A percentile compares a stretch with the other conserved stretches of the same genome.
phyloP scores from a whole-genome alignment of 2,329 filamentous ascomycete species.

The Aureobasidium sp. region DNA sequence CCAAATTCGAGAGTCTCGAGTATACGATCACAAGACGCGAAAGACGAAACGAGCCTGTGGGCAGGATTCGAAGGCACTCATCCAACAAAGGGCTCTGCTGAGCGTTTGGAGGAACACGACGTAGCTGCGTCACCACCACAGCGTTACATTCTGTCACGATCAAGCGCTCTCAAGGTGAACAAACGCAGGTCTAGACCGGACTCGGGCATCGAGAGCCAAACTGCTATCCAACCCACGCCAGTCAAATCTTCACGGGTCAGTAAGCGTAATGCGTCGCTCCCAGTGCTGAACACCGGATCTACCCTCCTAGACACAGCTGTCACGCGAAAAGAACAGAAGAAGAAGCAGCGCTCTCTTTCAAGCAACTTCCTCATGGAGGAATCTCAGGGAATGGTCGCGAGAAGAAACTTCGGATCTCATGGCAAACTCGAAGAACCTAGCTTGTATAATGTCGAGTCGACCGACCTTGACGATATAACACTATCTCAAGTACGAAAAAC shows the following conservation, averaged over 20 bases:
- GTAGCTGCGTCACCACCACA: neutral
- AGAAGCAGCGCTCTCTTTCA: neutral
- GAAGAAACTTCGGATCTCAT: neutral
- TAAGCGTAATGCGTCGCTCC: neutral
- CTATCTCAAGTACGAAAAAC: constrained; percentile 52
- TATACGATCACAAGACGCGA: constrained; percentile 4
- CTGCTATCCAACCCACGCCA: neutral
- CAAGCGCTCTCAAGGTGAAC: neutral
- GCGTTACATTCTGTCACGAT: neutral
- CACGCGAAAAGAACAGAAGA: neutral
- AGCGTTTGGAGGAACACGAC: neutral
- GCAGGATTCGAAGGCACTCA: neutral
- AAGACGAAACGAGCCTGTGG: neutral
- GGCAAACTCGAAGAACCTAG: neutral
- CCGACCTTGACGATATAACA: constrained; percentile 50
- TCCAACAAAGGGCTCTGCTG: neutral
- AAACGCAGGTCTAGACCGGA: neutral
- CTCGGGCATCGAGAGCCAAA: neutral
- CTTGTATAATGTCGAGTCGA: neutral
- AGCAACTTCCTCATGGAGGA: neutral
- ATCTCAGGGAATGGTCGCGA: neutral
- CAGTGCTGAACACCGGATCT: neutral
- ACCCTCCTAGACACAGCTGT: neutral
- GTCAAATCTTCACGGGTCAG: neutral
- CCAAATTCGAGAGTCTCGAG: constrained; percentile 17